A percentile compares a stretch with the other conserved stretches of the same genome.
Conservation (phyloP, 768 basidiomycete genomes). For the Xerocomellus dryophilus region DNA sequence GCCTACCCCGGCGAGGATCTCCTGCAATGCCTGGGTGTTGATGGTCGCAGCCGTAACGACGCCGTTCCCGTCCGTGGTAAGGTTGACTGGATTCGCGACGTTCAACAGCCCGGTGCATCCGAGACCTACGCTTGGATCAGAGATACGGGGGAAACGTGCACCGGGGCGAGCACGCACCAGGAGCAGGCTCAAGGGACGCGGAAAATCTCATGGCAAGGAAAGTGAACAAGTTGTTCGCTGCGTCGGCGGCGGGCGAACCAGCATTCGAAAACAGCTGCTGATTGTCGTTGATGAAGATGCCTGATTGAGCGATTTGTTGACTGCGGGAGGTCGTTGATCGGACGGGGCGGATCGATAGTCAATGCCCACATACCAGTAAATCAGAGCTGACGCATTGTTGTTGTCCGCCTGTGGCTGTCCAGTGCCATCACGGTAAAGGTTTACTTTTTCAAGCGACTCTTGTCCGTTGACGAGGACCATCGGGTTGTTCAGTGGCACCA, state of each 20-base stretch:
- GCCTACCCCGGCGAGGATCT: conserved; percentile 15
- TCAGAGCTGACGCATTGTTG: conserved; percentile 19
- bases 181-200: conserved; percentile 20
- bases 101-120: conserved; percentile 22
- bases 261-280: conserved; percentile 17
- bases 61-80: conserved; percentile 27
- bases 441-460: conserved; percentile 25
- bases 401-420: conserved; percentile 26
- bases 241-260: conserved; percentile 19
- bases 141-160: neutral
- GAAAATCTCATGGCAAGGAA: conserved; percentile 32
- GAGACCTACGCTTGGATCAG: conserved; percentile 20
- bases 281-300: conserved; percentile 25
- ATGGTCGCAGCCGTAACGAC: conserved; percentile 27
- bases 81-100: conserved; percentile 20
- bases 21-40: conserved; percentile 18
- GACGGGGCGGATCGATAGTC: neutral
- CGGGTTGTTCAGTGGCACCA: conserved; percentile 26
- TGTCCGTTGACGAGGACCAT: conserved; percentile 28
- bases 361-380: conserved; percentile 20
- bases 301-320: conserved; percentile 21
- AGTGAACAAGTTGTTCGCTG: conserved; percentile 26
- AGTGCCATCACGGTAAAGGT: conserved; percentile 26
- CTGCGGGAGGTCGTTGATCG: conserved; percentile 4
- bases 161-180: conserved; percentile 13